Evolutionary conservation across 1,139 yeast genomes (phyloP).

Genomic region (Kodamaea fungicola): DNA sequence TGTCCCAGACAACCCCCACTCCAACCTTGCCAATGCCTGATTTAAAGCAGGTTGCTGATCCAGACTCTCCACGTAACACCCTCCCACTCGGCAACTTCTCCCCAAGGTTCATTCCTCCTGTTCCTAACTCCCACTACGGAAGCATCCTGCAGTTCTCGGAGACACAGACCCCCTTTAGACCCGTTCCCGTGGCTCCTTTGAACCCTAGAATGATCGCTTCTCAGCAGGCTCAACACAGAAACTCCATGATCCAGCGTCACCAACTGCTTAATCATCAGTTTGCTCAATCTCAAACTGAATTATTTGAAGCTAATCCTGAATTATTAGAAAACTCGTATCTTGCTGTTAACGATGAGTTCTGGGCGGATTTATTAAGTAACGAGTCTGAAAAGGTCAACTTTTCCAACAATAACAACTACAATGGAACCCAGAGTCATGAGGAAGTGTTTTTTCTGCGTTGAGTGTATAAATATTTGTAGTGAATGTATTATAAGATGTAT

Average conservation of each 20-base stretch:
- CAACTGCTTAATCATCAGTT: background rate
- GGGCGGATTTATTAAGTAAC: conserved; percentile 40
- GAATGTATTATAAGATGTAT: too few relatives aligned
- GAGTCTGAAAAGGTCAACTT: conserved; percentile 36
- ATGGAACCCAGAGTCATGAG: conserved; percentile 16
- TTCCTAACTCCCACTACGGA: background rate
- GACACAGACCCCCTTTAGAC: background rate
- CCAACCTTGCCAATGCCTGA: background rate
- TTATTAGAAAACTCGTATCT: conserved; percentile 30
- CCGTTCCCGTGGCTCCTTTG: background rate
- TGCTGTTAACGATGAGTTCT: conserved; percentile 42
- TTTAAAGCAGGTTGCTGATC: background rate
- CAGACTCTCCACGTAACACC: background rate
- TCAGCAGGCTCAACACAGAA: conserved; percentile 1
- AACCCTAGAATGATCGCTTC: background rate
- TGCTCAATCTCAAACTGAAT: background rate
- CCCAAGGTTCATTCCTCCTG: background rate
- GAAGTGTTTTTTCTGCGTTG: conserved; percentile 25
- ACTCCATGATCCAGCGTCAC: background rate
- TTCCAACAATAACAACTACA: conserved; percentile 20
- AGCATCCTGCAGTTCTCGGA: background rate
- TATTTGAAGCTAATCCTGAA: conserved; percentile 10
- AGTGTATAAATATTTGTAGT: background rate
- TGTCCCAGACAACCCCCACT: background rate
- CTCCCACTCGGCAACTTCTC: background rate